A percentile compares a stretch with the other conserved stretches of the same genome.
Conservation (phyloP, 139 green algal genomes). For the Tetradesmus obliquus region DNA sequence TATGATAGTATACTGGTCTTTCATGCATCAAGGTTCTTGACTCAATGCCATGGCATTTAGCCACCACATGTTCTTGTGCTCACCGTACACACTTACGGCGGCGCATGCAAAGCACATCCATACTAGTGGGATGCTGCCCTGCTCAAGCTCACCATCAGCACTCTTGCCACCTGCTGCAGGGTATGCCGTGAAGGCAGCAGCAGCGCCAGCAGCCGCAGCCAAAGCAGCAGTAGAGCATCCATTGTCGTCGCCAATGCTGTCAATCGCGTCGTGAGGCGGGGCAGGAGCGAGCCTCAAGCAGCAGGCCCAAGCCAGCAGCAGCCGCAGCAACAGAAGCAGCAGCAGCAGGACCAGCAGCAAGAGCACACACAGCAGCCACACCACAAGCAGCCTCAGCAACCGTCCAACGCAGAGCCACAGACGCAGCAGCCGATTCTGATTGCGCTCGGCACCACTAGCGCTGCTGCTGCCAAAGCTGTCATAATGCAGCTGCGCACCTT, state of each 20-base stretch:
- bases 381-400: background rate
- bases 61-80: background rate
- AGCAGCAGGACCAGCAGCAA: no score
- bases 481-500: background rate
- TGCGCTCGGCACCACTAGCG: background rate
- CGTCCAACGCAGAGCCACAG: background rate
- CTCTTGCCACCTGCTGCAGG: background rate
- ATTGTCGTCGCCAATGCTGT: background rate
- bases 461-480: constrained; percentile 3
- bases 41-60: background rate
- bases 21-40: background rate
- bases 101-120: background rate
- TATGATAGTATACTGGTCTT: background rate
- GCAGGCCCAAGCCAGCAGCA: background rate
- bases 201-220: background rate
- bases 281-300: background rate
- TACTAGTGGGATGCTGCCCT: background rate
- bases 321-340: background rate
- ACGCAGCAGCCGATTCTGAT: constrained; percentile 11
- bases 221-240: background rate
- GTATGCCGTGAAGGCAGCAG: background rate
- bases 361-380: background rate
- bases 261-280: background rate
- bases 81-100: background rate
- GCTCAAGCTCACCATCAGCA: background rate